phyloP scores from a whole-genome alignment of 1,284 basidiomycete species.

The Moesziomyces sp. region DNA sequence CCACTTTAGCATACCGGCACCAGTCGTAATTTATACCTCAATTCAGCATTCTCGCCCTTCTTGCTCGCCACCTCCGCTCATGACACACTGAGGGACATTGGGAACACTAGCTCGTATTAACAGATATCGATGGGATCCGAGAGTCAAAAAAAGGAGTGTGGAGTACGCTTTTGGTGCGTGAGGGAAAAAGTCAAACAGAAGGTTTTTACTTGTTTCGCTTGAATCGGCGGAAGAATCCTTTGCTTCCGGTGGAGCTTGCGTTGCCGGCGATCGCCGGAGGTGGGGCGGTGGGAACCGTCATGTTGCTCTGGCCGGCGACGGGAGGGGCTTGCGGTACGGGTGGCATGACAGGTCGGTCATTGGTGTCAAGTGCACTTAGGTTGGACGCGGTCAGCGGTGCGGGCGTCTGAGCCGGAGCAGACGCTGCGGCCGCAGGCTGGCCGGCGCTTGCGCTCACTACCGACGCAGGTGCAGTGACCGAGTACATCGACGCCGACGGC shows the following conservation, averaged over 20 bases:
- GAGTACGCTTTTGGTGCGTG: neutral
- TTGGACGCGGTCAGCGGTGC: slow-evolving; percentile 37
- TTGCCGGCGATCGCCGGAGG: slow-evolving; percentile 42
- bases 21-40: no score
- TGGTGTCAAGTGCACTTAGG: slow-evolving; percentile 30
- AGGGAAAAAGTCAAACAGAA: neutral
- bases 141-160: slow-evolving; percentile 15
- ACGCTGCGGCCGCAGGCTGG: neutral
- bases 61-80: no score
- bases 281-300: slow-evolving; percentile 43
- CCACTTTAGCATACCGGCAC: no score
- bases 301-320: slow-evolving; percentile 24
- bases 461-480: slow-evolving; percentile 31
- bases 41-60: no score
- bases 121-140: neutral
- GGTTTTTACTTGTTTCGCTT: slow-evolving; percentile 40
- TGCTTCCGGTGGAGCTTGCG: slow-evolving; percentile 18
- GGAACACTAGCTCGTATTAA: neutral
- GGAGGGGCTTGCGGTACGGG: slow-evolving; percentile 40
- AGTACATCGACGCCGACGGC: slow-evolving; percentile 37
- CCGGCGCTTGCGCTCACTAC: slow-evolving; percentile 11
- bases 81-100: no score
- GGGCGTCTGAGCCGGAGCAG: slow-evolving; percentile 6
- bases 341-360: slow-evolving; percentile 34
- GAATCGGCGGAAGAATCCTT: slow-evolving; percentile 45